phyloP scores from a whole-genome alignment of 2,329 filamentous ascomycete species.

The Zymoseptoria passerinii region DNA sequence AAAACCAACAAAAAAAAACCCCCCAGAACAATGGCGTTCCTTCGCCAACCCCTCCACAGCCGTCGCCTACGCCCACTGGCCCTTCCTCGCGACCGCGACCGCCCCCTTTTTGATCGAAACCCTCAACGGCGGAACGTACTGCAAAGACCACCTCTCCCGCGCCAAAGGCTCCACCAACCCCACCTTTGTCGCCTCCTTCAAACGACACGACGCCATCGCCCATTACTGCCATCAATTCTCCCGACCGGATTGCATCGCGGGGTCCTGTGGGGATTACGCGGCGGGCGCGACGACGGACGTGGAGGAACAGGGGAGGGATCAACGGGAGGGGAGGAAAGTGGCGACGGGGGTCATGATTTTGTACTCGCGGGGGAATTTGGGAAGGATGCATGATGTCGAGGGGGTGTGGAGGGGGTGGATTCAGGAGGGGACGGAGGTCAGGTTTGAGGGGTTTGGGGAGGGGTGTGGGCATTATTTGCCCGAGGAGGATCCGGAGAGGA shows the following conservation, averaged over 20 bases:
- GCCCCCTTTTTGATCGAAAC: conserved; percentile 38
- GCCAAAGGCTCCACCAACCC: conserved; percentile 20
- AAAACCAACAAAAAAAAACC: neutral
- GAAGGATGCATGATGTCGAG: conserved; percentile 35
- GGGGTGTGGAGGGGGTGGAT: conserved; percentile 42
- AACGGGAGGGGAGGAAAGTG: conserved; percentile 38
- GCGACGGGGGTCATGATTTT: conserved; percentile 36
- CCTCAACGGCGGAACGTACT: conserved; percentile 36
- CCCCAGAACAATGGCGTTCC: conserved; percentile 35
- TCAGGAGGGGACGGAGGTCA: conserved; percentile 26
- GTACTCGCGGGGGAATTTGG: conserved; percentile 38
- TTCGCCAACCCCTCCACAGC: conserved; percentile 33
- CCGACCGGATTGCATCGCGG: conserved; percentile 35
- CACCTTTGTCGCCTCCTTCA: conserved; percentile 24
- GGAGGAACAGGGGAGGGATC: conserved; percentile 38
- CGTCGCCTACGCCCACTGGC: conserved; percentile 44
- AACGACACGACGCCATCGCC: conserved; percentile 34
- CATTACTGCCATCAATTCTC: conserved; percentile 40
- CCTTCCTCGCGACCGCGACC: conserved; percentile 41
- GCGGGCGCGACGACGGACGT: conserved; percentile 38
- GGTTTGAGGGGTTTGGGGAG: conserved; percentile 28
- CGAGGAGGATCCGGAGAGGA: conserved; percentile 37
- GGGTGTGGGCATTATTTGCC: conserved; percentile 41
- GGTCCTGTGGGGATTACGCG: conserved; percentile 42
- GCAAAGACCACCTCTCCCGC: conserved; percentile 27